Base-by-base conservation (phyloP, 208 protist genomes). In the Acanthamoeba castellanii region DNA sequence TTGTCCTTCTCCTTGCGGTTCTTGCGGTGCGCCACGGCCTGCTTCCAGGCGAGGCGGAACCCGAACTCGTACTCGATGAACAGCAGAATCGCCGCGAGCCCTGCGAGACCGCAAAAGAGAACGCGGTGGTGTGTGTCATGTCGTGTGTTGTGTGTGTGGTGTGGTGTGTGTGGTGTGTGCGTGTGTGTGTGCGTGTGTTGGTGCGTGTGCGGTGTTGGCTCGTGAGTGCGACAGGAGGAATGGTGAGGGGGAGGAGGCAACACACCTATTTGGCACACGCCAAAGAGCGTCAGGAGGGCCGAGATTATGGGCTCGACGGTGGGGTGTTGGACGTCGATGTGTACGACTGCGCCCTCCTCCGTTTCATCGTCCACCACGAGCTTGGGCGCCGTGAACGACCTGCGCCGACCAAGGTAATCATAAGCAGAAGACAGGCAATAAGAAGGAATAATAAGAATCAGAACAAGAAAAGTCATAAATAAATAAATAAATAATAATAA, bases 61-160 rank as follows among this genome's bases (percentile, higher is more conserved):
- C 78, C 78, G n/a, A 88, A 88, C 78, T 88, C 78, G 50, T 76
- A 76, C 68, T 76, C 68, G 32, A 76, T 76, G n/a, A 76, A 76
- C 30, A 76, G 68, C 2, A 76, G 68, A 76, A 76, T 32, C 32
- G 68, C 68, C 14, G 68, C 68, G 3, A 76, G 32, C 30, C 68
- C 68, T 76, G 37, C 2, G 37, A 37, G 2, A 37, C 37, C 37
- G 2, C 37, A 37, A 37, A 37, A 37, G 37, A 37, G 37, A 37
- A 37, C 37, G 37, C 37, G 37, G 37, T 37, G 37, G 1, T n/a
- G 42, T 47, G 42, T 2, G 42, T n/a, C n/a, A n/a, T 47, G 42
- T 47, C 2, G 37, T 42, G 3, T 42, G 37, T n/a, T 42, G 37
- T 42, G 37, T 42, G 37, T 42, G 37, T 42, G 37, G 2, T 1